These are phyloP conservation scores for Fusarium anguioides DNA, from an alignment of 2,329 filamentous ascomycete genomes.

Conservation along the genomic window DNA sequence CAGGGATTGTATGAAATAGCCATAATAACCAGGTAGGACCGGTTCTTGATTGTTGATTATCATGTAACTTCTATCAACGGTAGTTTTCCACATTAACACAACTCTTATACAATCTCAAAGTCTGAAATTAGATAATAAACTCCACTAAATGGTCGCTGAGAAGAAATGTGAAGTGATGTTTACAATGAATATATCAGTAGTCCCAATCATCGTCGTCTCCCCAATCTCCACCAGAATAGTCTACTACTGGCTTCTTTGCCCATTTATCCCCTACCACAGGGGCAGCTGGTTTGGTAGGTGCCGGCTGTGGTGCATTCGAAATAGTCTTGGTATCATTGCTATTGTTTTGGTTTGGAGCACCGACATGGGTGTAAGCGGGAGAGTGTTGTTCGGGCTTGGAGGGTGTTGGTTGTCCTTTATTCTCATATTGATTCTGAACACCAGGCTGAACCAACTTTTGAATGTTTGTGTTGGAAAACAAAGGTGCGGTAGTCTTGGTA, in stretches of 20 bases:
- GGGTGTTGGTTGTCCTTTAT: constrained; percentile 1
- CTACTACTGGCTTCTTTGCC: constrained; percentile 40
- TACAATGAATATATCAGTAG: constrained; percentile 31
- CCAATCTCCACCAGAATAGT: constrained; percentile 45
- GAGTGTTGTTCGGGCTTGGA: constrained; percentile 9
- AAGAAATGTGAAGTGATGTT: constrained; percentile 3
- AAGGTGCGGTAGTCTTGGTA: constrained; percentile 1
- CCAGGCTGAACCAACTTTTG: constrained; percentile 11
- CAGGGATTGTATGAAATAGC: neutral
- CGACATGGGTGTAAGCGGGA: neutral
- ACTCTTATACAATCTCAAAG: constrained; percentile 16
- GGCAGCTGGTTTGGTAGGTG: neutral
- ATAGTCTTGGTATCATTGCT: neutral
- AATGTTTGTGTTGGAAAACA: constrained; percentile 17
- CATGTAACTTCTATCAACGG: neutral
- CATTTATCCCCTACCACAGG: constrained; percentile 36
- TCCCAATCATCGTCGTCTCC: constrained; percentile 45
- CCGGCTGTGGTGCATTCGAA: neutral
- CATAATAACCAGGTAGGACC: neutral
- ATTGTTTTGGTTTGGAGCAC: constrained; percentile 6
- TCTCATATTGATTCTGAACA: neutral
- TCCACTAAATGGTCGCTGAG: constrained; percentile 22
- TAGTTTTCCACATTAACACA: neutral
- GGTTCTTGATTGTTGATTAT: neutral
- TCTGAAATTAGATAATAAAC: constrained; percentile 4